Percentiles rank a stretch among this genome's conserved stretches.
Evolutionary conservation across 73 alveolate genomes (phyloP).

Genomic region (Paramecium octaurelia): DNA sequence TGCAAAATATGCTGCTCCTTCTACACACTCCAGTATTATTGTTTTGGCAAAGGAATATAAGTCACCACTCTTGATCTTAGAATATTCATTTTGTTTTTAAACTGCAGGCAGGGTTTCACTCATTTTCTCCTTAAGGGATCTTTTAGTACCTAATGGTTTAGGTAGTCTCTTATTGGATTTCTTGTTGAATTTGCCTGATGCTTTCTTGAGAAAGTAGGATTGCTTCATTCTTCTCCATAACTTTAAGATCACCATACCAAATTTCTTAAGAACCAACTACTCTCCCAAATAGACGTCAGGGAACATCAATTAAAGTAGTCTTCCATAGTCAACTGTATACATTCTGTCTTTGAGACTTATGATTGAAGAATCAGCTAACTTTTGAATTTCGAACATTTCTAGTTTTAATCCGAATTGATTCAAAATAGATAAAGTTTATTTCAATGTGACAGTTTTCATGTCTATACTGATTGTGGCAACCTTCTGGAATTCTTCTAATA

Average conservation of each 20-base stretch:
- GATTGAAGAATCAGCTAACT: not conserved
- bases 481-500: slow-evolving; percentile 22
- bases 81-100: not conserved
- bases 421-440: not conserved
- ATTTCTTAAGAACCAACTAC: not conserved
- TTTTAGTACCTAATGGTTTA: slow-evolving; percentile 22
- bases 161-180: slow-evolving; percentile 2
- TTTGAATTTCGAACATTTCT: slow-evolving; percentile 30
- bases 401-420: not conserved
- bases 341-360: not conserved
- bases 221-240: not conserved
- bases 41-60: not conserved
- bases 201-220: not conserved
- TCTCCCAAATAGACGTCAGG: slow-evolving; percentile 28
- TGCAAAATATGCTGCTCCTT: slow-evolving; percentile 38
- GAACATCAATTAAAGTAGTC: not conserved
- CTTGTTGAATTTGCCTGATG: slow-evolving; percentile 1
- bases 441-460: not conserved
- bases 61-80: not conserved
- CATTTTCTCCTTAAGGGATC: slow-evolving; percentile 24
- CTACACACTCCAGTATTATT: slow-evolving; percentile 16
- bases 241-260: not conserved
- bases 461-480: not conserved
- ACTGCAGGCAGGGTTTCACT: not conserved
- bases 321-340: slow-evolving; percentile 13